phyloP scores from a whole-genome alignment of 176 grass and related monocot species.

The Echinochloa phyllopogon region DNA sequence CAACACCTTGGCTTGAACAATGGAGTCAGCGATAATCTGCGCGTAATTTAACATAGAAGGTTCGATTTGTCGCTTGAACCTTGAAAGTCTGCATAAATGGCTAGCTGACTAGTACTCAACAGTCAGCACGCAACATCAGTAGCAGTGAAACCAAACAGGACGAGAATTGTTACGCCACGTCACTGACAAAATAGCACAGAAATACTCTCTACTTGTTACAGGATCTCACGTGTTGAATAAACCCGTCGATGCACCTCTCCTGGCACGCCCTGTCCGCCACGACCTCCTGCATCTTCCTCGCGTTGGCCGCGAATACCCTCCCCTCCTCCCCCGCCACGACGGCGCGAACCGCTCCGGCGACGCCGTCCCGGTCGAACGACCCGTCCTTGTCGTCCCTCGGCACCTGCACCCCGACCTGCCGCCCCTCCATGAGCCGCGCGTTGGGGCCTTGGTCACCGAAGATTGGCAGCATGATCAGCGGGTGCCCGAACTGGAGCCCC shows the following conservation, averaged over 20 bases:
- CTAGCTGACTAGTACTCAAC: neutral
- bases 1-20: neutral
- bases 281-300: conserved; percentile 40
- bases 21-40: neutral
- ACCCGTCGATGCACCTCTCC: conserved; percentile 46
- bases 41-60: neutral
- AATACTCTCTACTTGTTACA: neutral
- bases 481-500: conserved; percentile 49
- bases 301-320: conserved; percentile 21
- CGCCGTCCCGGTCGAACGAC: conserved; percentile 36
- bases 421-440: conserved; percentile 36
- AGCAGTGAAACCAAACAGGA: neutral
- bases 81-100: neutral
- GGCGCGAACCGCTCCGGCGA: conserved; percentile 18
- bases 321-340: conserved; percentile 46
- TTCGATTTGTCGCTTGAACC: neutral
- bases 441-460: conserved; percentile 36
- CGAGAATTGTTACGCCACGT: neutral
- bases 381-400: conserved; percentile 40
- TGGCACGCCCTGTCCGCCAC: conserved; percentile 33
- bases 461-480: conserved; percentile 54
- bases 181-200: neutral
- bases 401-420: conserved; percentile 35
- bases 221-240: conserved; percentile 35
- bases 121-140: neutral